These are phyloP conservation scores for Capsella bursapastoris DNA, from an alignment of 345 rosid genomes.

Conservation along the genomic window DNA sequence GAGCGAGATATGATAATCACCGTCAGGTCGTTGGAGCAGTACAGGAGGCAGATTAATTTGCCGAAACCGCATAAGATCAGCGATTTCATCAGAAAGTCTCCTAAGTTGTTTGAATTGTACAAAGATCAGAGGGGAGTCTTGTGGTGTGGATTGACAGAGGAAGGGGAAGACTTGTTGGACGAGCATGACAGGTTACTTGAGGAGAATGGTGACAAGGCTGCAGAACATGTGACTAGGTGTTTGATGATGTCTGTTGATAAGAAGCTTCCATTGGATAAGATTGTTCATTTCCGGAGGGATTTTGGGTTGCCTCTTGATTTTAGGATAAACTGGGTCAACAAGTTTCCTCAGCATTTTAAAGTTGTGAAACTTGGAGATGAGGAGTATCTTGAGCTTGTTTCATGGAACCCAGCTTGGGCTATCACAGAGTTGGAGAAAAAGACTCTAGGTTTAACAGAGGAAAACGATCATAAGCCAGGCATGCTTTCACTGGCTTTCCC, in stretches of 20 bases:
- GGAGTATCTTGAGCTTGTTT: conserved; percentile 72
- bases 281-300: conserved; percentile 76
- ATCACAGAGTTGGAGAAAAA: conserved; percentile 82
- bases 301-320: conserved; percentile 85
- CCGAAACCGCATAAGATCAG: conserved; percentile 72
- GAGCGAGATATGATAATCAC: conserved; percentile 81
- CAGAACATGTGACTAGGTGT: conserved; percentile 77
- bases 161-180: conserved; percentile 60
- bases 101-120: conserved; percentile 74
- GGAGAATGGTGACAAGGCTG: conserved; percentile 69
- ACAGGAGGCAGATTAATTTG: conserved; percentile 60
- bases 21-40: conserved; percentile 56
- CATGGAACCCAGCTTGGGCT: conserved; percentile 88
- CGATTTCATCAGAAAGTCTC: conserved; percentile 72
- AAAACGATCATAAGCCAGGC: conserved; percentile 59
- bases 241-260: conserved; percentile 78
- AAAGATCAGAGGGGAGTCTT: conserved; percentile 71
- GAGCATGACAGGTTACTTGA: conserved; percentile 67
- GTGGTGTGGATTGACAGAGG: conserved; percentile 85
- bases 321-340: conserved; percentile 68
- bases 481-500: conserved; percentile 77
- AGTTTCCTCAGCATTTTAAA: conserved; percentile 67
- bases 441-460: conserved; percentile 50
- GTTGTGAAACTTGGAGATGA: conserved; percentile 56
- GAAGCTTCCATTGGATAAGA: conserved; percentile 66